Conservation (phyloP, 2,329 filamentous ascomycete genomes). For the Teratosphaeria destructans region DNA sequence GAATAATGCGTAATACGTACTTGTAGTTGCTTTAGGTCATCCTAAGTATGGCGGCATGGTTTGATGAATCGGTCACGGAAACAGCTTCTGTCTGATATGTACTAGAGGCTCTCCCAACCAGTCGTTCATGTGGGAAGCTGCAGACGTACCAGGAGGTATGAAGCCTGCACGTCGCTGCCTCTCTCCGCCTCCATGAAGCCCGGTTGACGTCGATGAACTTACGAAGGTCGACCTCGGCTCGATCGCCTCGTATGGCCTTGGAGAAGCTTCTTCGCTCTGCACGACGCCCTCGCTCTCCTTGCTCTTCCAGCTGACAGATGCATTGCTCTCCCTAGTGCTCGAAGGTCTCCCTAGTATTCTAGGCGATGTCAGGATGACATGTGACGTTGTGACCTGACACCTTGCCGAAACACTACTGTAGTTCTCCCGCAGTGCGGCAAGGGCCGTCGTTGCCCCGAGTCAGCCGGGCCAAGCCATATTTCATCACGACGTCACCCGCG, state of each 20-base stretch:
- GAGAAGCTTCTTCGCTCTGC: too few relatives aligned
- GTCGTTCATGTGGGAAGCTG: too few relatives aligned
- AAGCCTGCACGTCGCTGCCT: too few relatives aligned
- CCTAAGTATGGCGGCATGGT: neutral
- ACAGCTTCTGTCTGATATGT: neutral
- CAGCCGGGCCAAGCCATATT: neutral
- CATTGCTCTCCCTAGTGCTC: too few relatives aligned
- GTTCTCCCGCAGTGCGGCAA: neutral
- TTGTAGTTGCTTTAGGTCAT: constrained; percentile 1
- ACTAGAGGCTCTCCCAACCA: too few relatives aligned
- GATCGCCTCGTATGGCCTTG: too few relatives aligned
- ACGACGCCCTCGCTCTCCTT: too few relatives aligned
- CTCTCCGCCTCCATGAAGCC: too few relatives aligned
- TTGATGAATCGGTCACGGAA: neutral
- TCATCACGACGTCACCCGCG: neutral
- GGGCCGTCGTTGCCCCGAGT: neutral
- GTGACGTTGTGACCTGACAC: neutral
- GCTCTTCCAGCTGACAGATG: too few relatives aligned
- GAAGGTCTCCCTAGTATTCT: neutral
- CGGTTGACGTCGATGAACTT: too few relatives aligned
- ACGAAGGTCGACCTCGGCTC: too few relatives aligned
- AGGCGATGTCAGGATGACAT: neutral
- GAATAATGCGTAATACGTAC: constrained; percentile 3
- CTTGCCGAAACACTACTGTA: neutral
- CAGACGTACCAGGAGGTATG: too few relatives aligned